Evolutionary conservation across 2,329 filamentous ascomycete genomes (phyloP), one percentile per base, ranked within the genome.

Genomic region (Pseudocercospora ulei): DNA sequence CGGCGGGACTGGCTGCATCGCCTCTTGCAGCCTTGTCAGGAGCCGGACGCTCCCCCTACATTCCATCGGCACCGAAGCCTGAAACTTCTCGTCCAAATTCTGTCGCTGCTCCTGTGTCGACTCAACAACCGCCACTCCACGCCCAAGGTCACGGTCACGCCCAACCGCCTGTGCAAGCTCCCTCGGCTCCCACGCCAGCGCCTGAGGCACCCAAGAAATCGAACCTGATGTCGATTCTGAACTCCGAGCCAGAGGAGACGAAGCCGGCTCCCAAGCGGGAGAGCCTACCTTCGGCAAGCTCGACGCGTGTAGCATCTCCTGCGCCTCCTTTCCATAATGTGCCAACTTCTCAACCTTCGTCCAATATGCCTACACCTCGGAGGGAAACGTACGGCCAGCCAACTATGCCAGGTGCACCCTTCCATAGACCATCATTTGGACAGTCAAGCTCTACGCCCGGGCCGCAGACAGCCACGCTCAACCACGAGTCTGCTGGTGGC

Each of bases 161-260:
- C 18, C 30, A 33, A 9, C 30, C 35, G 7, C 42, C 50, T 17
- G 35, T 49, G n/a, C 46, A 51, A 16, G 54, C 46, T 12, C 44
- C 46, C 4, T 44, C 52, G n/a, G 44, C 48, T 7, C 41, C 51
- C n/a, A 48, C 46, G 8, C 50, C 54, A 9, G 46, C 53, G 17
- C 49, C 53, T 9, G 57, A 59, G 33, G 53, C 57, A 7, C 59
- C 59, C 2, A 62, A 62, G 48, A 55, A 58, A 8, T 62, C 60
- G 4, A 62, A 61, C 38, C 25, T 62, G 35, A 44, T 56, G 26
- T 56, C 53, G 2, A 50, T 62, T 3, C 44, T 62, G 12, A 62
- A 62, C 41, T 49, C 47, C 4, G 58, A 62, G 36, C 54, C 57
- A 4, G 52, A 52, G 27, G 47, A 48, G 37, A 39, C 44, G 11